phyloP scores from a whole-genome alignment of 768 basidiomycete genomes.

The Chalciporus chontae region DNA sequence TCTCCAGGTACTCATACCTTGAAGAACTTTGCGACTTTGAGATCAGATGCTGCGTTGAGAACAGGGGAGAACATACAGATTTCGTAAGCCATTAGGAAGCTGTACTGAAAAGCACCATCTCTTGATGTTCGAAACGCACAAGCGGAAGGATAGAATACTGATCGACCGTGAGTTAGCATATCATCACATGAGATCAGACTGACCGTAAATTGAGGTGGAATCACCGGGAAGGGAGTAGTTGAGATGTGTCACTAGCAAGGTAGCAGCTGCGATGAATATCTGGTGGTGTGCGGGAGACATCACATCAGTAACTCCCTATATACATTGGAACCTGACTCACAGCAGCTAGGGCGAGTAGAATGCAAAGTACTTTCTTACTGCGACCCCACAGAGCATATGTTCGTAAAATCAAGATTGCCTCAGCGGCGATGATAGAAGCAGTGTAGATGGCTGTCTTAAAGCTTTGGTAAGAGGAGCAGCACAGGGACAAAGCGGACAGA shows the following conservation, averaged over 20 bases:
- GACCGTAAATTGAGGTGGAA: constrained; percentile 16
- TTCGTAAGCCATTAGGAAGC: constrained; percentile 19
- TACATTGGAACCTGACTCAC: constrained; percentile 4
- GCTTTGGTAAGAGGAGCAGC: not conserved
- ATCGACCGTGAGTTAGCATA: not conserved
- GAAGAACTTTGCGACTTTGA: constrained; percentile 18
- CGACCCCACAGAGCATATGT: constrained; percentile 26
- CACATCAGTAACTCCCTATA: not conserved
- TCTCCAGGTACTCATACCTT: constrained; percentile 23
- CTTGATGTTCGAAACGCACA: constrained; percentile 18
- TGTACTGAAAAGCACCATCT: constrained; percentile 10
- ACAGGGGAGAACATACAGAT: constrained; percentile 12
- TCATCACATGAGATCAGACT: constrained; percentile 5
- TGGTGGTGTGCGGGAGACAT: not conserved
- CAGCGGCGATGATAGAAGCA: constrained; percentile 13
- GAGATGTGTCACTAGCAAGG: constrained; percentile 5
- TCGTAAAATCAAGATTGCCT: constrained; percentile 24
- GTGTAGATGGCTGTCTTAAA: constrained; percentile 10
- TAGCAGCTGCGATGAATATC: constrained; percentile 16
- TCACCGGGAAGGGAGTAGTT: constrained; percentile 15
- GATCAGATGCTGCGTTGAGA: not conserved
- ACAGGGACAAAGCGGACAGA: not conserved
- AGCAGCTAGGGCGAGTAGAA: constrained; percentile 18
- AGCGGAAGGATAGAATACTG: constrained; percentile 19
- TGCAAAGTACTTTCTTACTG: constrained; percentile 10